Percentiles rank a stretch among this genome's conserved stretches.
Evolutionary conservation across 176 grass and related monocot species (phyloP).

Genomic region (Ensete ventricosum): DNA sequence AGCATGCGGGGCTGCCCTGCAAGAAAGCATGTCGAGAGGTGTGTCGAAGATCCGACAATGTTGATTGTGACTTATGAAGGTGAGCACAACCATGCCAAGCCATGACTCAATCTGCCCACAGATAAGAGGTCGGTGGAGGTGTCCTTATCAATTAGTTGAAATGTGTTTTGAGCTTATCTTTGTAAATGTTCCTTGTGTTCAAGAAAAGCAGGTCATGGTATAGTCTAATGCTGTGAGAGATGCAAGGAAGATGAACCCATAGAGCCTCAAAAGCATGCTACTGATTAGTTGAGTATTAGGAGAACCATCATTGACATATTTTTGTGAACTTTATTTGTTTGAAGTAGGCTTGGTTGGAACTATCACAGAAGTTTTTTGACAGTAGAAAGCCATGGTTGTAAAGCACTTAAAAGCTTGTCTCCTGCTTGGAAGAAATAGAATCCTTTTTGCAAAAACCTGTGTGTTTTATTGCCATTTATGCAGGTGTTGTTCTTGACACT

Average conservation of each 20-base stretch:
- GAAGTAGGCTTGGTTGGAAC: too few relatives aligned
- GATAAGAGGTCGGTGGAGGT: background rate
- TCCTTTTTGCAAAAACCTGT: too few relatives aligned
- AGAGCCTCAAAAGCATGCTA: background rate
- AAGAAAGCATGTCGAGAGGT: conserved; percentile 6
- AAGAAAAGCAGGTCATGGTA: background rate
- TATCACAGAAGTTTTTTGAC: too few relatives aligned
- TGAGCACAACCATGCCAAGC: background rate
- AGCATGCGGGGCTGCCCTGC: background rate
- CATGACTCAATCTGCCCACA: background rate
- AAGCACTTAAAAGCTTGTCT: too few relatives aligned
- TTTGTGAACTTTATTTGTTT: too few relatives aligned
- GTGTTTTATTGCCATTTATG: too few relatives aligned
- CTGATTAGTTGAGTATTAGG: background rate
- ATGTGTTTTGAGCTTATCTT: background rate
- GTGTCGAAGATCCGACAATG: conserved; percentile 1
- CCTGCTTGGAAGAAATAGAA: too few relatives aligned
- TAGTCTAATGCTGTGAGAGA: background rate
- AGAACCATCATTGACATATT: background rate
- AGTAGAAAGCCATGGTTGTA: too few relatives aligned
- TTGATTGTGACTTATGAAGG: conserved; percentile 8
- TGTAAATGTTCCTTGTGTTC: background rate
- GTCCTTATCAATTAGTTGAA: background rate
- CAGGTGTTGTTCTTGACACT: too few relatives aligned
- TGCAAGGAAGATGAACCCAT: background rate